phyloP scores from a whole-genome alignment of 805 yeast species.

The Allodekkera sacchari region DNA sequence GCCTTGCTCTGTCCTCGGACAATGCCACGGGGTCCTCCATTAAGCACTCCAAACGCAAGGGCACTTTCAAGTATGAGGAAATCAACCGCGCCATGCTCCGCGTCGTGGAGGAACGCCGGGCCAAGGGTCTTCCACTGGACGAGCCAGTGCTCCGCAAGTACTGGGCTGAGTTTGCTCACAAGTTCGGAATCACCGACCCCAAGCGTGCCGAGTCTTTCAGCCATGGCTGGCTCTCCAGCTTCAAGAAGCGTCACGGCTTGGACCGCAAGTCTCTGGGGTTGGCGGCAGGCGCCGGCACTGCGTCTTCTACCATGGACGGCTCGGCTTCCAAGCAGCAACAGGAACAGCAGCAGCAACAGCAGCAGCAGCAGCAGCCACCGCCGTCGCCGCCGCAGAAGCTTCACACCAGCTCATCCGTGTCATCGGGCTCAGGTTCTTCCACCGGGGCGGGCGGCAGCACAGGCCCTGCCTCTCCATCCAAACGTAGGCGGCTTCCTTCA shows the following conservation, averaged over 20 bases:
- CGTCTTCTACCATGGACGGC: neutral
- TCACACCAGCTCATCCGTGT: too few relatives aligned
- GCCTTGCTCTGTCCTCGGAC: constrained; percentile 22
- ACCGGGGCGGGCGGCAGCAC: too few relatives aligned
- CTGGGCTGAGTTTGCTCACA: constrained; percentile 48
- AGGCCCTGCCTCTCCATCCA: too few relatives aligned
- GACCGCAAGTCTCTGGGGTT: neutral
- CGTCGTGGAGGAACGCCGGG: constrained; percentile 37
- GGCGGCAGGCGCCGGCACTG: neutral
- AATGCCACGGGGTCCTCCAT: constrained; percentile 14
- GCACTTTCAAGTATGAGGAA: constrained; percentile 45
- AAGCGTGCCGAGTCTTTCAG: constrained; percentile 46
- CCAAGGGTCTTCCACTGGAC: constrained; percentile 37
- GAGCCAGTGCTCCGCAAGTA: constrained; percentile 49
- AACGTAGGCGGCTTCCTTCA: too few relatives aligned
- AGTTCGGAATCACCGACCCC: constrained; percentile 52
- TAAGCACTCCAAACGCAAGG: constrained; percentile 33
- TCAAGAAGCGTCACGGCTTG: constrained; percentile 46
- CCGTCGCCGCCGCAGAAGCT: constrained; percentile 1
- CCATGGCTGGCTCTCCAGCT: constrained; percentile 58
- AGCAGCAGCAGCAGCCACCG: constrained; percentile 3
- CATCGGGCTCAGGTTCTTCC: too few relatives aligned
- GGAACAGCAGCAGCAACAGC: constrained; percentile 6
- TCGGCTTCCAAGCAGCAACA: neutral
- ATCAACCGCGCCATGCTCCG: constrained; percentile 54